Evolutionary conservation across 2,329 filamentous ascomycete species (phyloP).

Genomic region (Lizonia empirigonia): DNA sequence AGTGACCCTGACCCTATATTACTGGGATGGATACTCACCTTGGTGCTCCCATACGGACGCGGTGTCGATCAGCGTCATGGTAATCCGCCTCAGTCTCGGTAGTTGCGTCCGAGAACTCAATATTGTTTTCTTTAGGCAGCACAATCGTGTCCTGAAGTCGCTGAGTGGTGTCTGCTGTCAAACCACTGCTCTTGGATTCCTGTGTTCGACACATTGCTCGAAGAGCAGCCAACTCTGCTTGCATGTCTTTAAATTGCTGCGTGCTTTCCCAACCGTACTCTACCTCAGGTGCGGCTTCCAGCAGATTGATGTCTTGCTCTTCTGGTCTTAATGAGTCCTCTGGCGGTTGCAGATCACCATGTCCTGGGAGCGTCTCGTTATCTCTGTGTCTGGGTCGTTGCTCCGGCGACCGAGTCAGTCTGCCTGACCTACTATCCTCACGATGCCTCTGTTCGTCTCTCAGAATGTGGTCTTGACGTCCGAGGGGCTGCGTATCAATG

Average conservation of each 20-base stretch:
- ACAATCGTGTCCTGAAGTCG: slow-evolving; percentile 2
- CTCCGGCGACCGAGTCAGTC: not conserved
- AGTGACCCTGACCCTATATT: not conserved
- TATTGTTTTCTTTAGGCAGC: not conserved
- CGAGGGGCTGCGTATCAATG: not conserved
- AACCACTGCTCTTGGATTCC: not conserved
- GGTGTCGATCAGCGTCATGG: not conserved
- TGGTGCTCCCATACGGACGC: not conserved
- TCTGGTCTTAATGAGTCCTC: not conserved
- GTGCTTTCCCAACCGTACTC: slow-evolving; percentile 7
- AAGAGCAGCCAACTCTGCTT: slow-evolving; percentile 5
- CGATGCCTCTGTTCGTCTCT: not conserved
- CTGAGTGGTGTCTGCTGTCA: slow-evolving; percentile 4
- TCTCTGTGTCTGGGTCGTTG: not conserved
- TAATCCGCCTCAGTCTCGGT: slow-evolving; percentile 5
- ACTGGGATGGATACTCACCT: not conserved
- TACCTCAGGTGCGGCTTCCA: not conserved
- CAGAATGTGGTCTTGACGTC: not conserved
- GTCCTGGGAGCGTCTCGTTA: not conserved
- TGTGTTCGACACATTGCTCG: slow-evolving; percentile 13
- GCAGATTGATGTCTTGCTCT: slow-evolving; percentile 8
- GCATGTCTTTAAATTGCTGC: slow-evolving; percentile 13
- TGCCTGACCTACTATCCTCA: not conserved
- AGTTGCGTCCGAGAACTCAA: slow-evolving; percentile 9
- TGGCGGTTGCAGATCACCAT: not conserved